phyloP scores from a whole-genome alignment of 257 asterid genomes.

The Solanum pinnatisectum region DNA sequence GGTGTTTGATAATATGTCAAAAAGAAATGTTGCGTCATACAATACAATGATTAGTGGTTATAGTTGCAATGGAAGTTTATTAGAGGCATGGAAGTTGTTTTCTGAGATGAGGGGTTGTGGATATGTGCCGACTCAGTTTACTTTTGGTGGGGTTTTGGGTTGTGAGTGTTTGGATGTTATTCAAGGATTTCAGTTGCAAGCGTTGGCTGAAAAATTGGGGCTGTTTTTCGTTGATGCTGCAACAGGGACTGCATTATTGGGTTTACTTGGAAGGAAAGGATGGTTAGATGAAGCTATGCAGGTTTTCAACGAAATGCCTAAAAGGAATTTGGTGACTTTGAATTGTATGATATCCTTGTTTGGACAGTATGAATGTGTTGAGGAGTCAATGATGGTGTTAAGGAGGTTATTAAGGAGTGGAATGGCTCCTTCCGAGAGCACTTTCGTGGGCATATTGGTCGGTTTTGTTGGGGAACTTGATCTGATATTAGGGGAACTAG shows the following conservation, averaged over 20 bases:
- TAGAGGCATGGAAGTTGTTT: constrained; percentile 42
- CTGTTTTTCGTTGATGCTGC: constrained; percentile 30
- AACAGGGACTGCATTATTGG: constrained; percentile 71
- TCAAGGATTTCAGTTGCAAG: constrained; percentile 54
- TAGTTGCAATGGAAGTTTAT: constrained; percentile 25
- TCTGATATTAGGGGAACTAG: constrained; percentile 36
- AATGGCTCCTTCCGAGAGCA: constrained; percentile 34
- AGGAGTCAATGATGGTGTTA: constrained; percentile 39
- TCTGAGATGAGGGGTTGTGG: constrained; percentile 45
- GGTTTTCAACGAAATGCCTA: constrained; percentile 56
- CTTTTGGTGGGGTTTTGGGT: constrained; percentile 49
- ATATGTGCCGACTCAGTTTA: constrained; percentile 45
- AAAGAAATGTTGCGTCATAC: constrained; percentile 47
- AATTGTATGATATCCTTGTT: constrained; percentile 55
- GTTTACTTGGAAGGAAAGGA: constrained; percentile 49
- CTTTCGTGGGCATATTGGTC: constrained; percentile 44
- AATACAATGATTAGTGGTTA: constrained; percentile 56
- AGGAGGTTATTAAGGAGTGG: constrained; percentile 32
- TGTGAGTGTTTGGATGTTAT: constrained; percentile 30
- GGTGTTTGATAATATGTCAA: constrained; percentile 63
- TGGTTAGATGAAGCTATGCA: constrained; percentile 43
- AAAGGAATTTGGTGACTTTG: constrained; percentile 52
- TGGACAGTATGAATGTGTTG: constrained; percentile 34
- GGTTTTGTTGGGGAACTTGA: constrained; percentile 20
- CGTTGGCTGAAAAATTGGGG: constrained; percentile 50